phyloP scores from a whole-genome alignment of 2,329 filamentous ascomycete species.

The Ascochyta lentis region DNA sequence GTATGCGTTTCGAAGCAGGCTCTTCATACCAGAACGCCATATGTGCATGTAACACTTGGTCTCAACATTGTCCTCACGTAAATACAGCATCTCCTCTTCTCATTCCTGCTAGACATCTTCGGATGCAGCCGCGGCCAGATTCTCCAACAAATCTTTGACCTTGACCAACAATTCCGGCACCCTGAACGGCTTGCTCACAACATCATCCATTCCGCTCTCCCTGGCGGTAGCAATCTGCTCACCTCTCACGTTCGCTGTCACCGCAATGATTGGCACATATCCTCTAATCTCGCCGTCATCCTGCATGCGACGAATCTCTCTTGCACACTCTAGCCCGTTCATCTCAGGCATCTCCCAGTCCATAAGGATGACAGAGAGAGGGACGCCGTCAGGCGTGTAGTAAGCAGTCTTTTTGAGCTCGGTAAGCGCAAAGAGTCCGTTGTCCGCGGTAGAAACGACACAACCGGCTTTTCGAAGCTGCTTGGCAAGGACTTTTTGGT shows the following conservation, averaged over 20 bases:
- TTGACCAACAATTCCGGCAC: slow-evolving; percentile 41
- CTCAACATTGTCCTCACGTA: not conserved
- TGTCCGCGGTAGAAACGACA: slow-evolving; percentile 37
- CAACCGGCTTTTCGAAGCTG: slow-evolving; percentile 44
- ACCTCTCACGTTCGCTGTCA: slow-evolving; percentile 46
- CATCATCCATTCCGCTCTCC: slow-evolving; percentile 45
- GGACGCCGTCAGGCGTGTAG: slow-evolving; percentile 17
- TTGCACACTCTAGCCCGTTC: slow-evolving; percentile 45
- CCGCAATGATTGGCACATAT: slow-evolving; percentile 46
- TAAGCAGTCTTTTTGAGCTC: slow-evolving; percentile 31
- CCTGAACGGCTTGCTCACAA: slow-evolving; percentile 45
- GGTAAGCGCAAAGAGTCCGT: slow-evolving; percentile 42
- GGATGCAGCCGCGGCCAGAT: slow-evolving; percentile 6
- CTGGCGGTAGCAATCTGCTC: slow-evolving; percentile 43
- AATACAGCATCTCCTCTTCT: not conserved
- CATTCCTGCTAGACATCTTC: not conserved
- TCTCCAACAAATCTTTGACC: slow-evolving; percentile 29
- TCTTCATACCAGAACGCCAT: not conserved
- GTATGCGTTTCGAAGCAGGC: not conserved
- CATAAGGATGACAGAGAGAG: slow-evolving; percentile 44
- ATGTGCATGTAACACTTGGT: not conserved
- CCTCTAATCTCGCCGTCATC: slow-evolving; percentile 21
- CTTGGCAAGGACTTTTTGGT: slow-evolving; percentile 44
- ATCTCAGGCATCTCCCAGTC: slow-evolving; percentile 51
- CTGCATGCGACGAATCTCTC: slow-evolving; percentile 43